A percentile compares a stretch with the other conserved stretches of the same genome.
phyloP scores from a whole-genome alignment of 306 rosid genomes.

The Oxytropis ochrocephala region DNA sequence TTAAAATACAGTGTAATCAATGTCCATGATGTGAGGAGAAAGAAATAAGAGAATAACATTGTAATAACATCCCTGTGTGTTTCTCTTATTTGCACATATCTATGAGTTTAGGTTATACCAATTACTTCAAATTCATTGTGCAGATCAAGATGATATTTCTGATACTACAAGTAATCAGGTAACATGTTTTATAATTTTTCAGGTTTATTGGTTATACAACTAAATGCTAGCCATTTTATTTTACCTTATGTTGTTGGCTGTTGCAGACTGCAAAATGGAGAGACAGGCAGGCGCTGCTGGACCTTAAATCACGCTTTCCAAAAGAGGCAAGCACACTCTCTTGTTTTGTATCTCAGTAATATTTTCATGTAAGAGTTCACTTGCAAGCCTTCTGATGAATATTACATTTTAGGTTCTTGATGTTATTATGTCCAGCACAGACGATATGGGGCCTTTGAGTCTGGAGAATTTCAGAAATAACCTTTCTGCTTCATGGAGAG shows the following conservation, averaged over 20 bases:
- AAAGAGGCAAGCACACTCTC: slow-evolving; percentile 59
- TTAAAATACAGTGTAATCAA: not conserved
- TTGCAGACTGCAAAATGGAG: slow-evolving; percentile 64
- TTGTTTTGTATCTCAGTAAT: not conserved
- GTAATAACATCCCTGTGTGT: not conserved
- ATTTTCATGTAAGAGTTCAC: slow-evolving; percentile 9
- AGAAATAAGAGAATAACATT: not conserved
- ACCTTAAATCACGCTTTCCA: slow-evolving; percentile 61
- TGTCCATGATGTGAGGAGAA: not conserved
- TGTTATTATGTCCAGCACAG: slow-evolving; percentile 62
- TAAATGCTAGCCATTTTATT: not conserved
- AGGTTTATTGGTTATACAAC: not conserved
- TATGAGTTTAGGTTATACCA: slow-evolving; percentile 6
- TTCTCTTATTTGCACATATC: not conserved
- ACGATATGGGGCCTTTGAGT: slow-evolving; percentile 79
- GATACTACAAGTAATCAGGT: slow-evolving; percentile 44
- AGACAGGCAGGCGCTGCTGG: slow-evolving; percentile 55
- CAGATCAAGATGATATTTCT: slow-evolving; percentile 52
- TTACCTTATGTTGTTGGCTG: slow-evolving; percentile 8
- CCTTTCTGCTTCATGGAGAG: slow-evolving; percentile 79
- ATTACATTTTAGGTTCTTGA: slow-evolving; percentile 61
- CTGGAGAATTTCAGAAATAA: slow-evolving; percentile 67
- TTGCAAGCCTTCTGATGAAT: slow-evolving; percentile 17
- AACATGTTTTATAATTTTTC: not conserved
- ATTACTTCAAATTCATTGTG: slow-evolving; percentile 25